Conservation (phyloP, 257 asterid species). For the Capsicum pubescens region DNA sequence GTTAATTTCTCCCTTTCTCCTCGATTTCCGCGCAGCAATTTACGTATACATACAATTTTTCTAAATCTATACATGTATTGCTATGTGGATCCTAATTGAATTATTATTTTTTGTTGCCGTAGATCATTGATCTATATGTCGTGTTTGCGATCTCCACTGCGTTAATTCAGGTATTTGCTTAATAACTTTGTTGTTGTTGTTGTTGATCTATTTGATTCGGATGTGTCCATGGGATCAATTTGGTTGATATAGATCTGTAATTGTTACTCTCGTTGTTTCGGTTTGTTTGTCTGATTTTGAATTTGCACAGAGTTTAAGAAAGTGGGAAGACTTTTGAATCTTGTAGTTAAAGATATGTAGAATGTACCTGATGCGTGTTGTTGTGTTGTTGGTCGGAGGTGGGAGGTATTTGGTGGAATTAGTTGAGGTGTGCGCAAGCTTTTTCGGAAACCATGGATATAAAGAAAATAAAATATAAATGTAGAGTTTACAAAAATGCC, state of each 20-base stretch:
- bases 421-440: not conserved
- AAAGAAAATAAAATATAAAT: not conserved
- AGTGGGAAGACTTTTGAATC: too few species aligned
- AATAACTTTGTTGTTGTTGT: not conserved
- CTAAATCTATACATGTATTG: not conserved
- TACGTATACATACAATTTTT: not conserved
- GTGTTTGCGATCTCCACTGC: conserved; percentile 72
- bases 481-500: too few species aligned
- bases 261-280: too few species aligned
- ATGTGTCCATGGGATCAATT: not conserved
- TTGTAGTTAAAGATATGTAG: too few species aligned
- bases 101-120: conserved; percentile 6
- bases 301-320: too few species aligned
- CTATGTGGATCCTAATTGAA: not conserved
- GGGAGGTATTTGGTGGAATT: not conserved
- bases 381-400: not conserved
- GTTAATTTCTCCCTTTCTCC: conserved; percentile 32
- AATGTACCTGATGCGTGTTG: not conserved
- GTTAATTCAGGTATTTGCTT: conserved; percentile 62
- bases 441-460: not conserved
- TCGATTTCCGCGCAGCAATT: not conserved
- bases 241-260: conserved; percentile 10
- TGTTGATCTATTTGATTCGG: not conserved
- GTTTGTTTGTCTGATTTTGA: too few species aligned
- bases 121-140: conserved; percentile 83